Evolutionary conservation across 2,329 filamentous ascomycete genomes (phyloP).

Genomic region (Aspergillus alliaceus): DNA sequence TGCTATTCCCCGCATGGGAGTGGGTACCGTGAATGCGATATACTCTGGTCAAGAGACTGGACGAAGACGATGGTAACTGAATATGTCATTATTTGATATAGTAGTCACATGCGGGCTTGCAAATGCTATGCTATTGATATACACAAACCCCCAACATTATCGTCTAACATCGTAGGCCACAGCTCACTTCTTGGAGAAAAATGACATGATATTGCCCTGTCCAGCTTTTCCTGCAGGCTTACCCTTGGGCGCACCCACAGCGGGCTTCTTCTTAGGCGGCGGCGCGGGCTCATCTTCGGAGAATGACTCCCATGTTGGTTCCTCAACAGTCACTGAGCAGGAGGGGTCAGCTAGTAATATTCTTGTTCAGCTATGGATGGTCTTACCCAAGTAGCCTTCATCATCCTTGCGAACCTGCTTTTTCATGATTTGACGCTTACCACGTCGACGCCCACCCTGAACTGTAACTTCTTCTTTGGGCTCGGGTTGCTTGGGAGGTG

Average conservation of each 20-base stretch:
- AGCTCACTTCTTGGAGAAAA: slow-evolving; percentile 76
- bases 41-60: too few relatives aligned
- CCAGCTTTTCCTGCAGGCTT: slow-evolving; percentile 58
- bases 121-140: neutral
- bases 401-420: slow-evolving; percentile 86
- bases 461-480: slow-evolving; percentile 54
- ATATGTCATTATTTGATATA: neutral
- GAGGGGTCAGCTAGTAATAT: slow-evolving; percentile 8
- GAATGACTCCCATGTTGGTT: slow-evolving; percentile 85
- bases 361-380: neutral
- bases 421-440: slow-evolving; percentile 77
- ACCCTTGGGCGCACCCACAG: slow-evolving; percentile 48
- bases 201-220: slow-evolving; percentile 82
- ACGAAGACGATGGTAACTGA: too few relatives aligned
- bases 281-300: slow-evolving; percentile 76
- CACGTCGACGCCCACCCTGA: slow-evolving; percentile 68
- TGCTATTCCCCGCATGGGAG: neutral
- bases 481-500: slow-evolving; percentile 46
- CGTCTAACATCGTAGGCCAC: neutral
- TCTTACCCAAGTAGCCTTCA: slow-evolving; percentile 81
- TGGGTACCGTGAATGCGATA: too few relatives aligned
- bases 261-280: slow-evolving; percentile 48
- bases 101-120: neutral
- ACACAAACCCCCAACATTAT: neutral
- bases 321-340: slow-evolving; percentile 75